phyloP scores from a whole-genome alignment of 1,139 yeast genomes.

The Candida glucosophila region DNA sequence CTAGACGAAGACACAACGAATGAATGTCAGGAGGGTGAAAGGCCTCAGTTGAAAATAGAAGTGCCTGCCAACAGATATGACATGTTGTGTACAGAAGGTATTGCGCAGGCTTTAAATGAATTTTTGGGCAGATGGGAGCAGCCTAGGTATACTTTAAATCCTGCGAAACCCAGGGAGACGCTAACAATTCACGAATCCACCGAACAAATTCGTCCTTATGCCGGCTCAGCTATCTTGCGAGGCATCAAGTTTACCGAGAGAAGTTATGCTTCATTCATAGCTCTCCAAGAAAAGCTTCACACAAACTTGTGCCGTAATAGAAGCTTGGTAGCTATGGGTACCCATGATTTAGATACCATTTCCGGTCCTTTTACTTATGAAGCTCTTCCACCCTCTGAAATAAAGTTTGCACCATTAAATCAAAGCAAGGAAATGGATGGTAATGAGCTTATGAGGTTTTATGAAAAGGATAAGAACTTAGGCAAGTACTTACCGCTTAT shows the following conservation, averaged over 20 bases:
- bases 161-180: conserved; percentile 51
- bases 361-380: conserved; percentile 84
- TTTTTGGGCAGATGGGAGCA: conserved; percentile 62
- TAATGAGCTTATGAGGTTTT: conserved; percentile 74
- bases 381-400: conserved; percentile 72
- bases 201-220: conserved; percentile 74
- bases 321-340: conserved; percentile 95
- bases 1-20: conserved; percentile 92
- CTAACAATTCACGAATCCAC: conserved; percentile 73
- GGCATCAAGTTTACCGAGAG: conserved; percentile 74
- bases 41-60: conserved; percentile 95
- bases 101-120: conserved; percentile 89
- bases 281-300: conserved; percentile 93
- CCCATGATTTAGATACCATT: conserved; percentile 85
- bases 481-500: conserved; percentile 86
- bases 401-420: conserved; percentile 77
- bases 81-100: conserved; percentile 96
- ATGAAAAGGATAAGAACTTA: conserved; percentile 82
- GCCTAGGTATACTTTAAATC: conserved; percentile 61
- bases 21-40: conserved; percentile 68
- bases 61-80: conserved; percentile 98
- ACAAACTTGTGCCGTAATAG: conserved; percentile 94
- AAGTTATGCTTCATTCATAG: conserved; percentile 87
- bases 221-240: conserved; percentile 88
- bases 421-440: conserved; percentile 76